These are phyloP conservation scores for Phialophora chinensis DNA, from an alignment of 2,329 filamentous ascomycete species.

Conservation along the genomic window DNA sequence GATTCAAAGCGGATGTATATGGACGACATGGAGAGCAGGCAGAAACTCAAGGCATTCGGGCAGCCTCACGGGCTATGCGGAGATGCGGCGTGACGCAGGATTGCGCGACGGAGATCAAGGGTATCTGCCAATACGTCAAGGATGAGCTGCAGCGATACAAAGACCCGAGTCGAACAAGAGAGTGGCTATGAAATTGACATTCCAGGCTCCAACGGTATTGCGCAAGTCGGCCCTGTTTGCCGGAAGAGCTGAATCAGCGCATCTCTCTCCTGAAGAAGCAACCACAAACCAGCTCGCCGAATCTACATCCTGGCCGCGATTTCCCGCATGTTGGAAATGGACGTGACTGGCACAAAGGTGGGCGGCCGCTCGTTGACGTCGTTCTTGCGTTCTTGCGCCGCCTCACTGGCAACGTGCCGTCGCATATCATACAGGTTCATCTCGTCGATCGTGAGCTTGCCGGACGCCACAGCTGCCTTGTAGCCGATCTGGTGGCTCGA, in stretches of 20 bases:
- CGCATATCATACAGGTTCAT: conserved; percentile 60
- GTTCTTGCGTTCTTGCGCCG: conserved; percentile 7
- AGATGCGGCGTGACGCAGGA: background rate
- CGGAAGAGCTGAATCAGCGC: background rate
- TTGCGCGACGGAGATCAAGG: background rate
- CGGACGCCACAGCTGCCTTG: conserved; percentile 65
- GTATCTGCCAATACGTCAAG: background rate
- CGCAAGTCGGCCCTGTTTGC: background rate
- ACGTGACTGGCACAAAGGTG: background rate
- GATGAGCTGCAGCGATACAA: background rate
- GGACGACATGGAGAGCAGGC: background rate
- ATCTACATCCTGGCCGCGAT: conserved; percentile 11
- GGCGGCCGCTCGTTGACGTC: background rate
- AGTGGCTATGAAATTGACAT: background rate
- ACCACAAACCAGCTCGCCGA: background rate
- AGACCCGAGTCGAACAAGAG: background rate
- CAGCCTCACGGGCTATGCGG: background rate
- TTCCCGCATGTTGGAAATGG: conserved; percentile 11
- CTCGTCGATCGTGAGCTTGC: conserved; percentile 70
- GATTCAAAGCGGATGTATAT: background rate
- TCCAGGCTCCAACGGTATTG: background rate
- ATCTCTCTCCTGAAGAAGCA: background rate
- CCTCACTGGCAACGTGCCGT: conserved; percentile 11
- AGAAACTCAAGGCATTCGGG: background rate
- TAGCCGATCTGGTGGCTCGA: conserved; percentile 49